A percentile compares a stretch with the other conserved stretches of the same genome.
phyloP scores from a whole-genome alignment of 2,329 filamentous ascomycete species.

The Ascochyta viciae-villosae region DNA sequence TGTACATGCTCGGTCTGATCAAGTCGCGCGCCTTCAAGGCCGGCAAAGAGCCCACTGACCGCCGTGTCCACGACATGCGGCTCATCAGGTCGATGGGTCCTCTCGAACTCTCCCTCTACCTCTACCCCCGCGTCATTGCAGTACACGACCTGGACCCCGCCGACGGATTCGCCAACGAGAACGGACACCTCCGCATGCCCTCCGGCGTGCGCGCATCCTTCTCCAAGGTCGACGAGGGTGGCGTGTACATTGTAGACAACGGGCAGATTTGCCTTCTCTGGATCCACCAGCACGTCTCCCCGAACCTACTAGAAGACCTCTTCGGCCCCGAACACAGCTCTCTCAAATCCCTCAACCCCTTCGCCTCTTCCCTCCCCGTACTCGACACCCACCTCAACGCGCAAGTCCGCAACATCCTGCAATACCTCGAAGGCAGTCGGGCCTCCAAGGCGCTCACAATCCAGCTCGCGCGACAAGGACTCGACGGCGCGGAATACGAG shows the following conservation, averaged over 20 bases:
- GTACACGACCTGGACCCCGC: constrained; percentile 86
- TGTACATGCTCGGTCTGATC: constrained; percentile 90
- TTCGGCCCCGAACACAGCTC: constrained; percentile 78
- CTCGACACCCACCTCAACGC: constrained; percentile 92
- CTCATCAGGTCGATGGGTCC: constrained; percentile 89
- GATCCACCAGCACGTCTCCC: constrained; percentile 91
- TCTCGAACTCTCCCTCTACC: constrained; percentile 84
- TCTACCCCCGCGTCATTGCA: constrained; percentile 93
- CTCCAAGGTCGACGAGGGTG: constrained; percentile 86
- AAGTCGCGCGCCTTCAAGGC: constrained; percentile 94
- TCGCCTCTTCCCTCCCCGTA: constrained; percentile 78
- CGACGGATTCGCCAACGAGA: constrained; percentile 93
- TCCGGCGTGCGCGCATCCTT: constrained; percentile 82
- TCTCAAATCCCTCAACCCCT: constrained; percentile 81
- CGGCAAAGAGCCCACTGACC: constrained; percentile 87
- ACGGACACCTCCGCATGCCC: constrained; percentile 86
- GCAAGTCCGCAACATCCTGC: constrained; percentile 90
- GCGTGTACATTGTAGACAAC: constrained; percentile 94
- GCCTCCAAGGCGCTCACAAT: constrained; percentile 88
- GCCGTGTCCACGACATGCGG: constrained; percentile 88
- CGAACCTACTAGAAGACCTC: constrained; percentile 87
- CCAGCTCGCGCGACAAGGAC: constrained; percentile 87
- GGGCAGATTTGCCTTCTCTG: constrained; percentile 91
- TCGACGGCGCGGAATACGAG: constrained; percentile 95
- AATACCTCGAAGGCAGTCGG: constrained; percentile 80